Evolutionary conservation across 371 early-diverging fungal genomes (phyloP), one percentile per base, ranked within the genome.

Genomic region (Smittium mucronatum): DNA sequence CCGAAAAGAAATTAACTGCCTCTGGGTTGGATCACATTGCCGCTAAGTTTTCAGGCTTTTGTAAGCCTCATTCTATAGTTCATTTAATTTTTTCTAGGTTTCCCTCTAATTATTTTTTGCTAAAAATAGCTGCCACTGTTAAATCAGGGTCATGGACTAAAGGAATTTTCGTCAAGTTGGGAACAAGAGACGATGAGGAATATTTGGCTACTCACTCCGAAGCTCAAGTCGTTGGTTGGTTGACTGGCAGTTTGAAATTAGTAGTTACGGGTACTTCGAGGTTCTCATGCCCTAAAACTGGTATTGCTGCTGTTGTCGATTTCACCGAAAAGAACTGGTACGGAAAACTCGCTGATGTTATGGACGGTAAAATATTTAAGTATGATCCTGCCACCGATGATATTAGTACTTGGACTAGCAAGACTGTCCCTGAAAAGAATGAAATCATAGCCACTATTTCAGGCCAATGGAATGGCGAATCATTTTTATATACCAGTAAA

Each of bases 381-480:
- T 84, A 82, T 71, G 82, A 86, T 70, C 66, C 70, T 29, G 16
- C 32, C 32, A 71, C 66, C 30, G 78, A 79, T 33, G 73, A 75
- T 67, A 68, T 80, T 47, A 68, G 72, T 17, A 77, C 63, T 16
- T 78, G 78, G 78, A 71, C 76, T 57, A 69, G 80, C 36, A 78
- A 75, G 67, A 73, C 81, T 30, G 77, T 83, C 47, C 81, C 82
- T 28, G 78, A 79, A 29, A n/a, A 60, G 0, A 70, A 72, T 59
- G 67, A 78, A 8, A 76, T 84, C 1, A 73, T 88, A 35, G 83
- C 82, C 30, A 82, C 80, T 33, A 69, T 89, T 29, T 70, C 70
- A 34, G 89, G 89, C 25, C 74, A 75, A 64, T 89, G 88, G 88
- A 83, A 84, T 73, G 81, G 80, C 57, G 69, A 79, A 71, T 75